Evolutionary conservation across 495 filamentous ascomycete species (phyloP), one percentile per base, ranked within the genome.

Genomic region (Hypoxylon rickii): DNA sequence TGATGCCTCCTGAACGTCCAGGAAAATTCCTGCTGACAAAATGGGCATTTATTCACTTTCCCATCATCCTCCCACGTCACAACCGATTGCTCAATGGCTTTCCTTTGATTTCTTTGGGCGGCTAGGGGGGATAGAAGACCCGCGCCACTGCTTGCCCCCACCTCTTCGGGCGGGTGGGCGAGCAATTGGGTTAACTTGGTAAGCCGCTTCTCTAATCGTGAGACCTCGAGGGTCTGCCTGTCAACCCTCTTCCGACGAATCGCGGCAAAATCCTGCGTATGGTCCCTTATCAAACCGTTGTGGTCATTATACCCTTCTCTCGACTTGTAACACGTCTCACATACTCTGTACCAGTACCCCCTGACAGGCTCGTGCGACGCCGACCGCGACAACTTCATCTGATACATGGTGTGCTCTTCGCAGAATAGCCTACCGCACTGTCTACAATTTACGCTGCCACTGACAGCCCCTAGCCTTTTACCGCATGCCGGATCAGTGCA

Each of bases 381-480:
- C 3, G 90, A 86, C 39, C 92, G 80, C 7, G 90, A 96, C 15
- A 98, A 82, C 79, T 94, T 97, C 89, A 97, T 97, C 74, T 97
- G 92, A 64, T 97, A 98, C 94, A 97, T 96, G 22, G 93, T 97
- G 74, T 98, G 95, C 59, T 95, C 90, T 67, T 97, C 93, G 72
- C 94, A 98, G 67, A 97, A 98, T 26, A 98, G 76, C 57, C 85
- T 88, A 0, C 94, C 94, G 58, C 94, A 98, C 44, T 90, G 88
- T 46, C 94, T 79, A 66, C 94, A 98, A 65, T 98, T 96, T 58
- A 97, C 85, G 52, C 79, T 89, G 12, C 93, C 92, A 57, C 87
- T 90, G 16, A 87, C 79, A 10, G 86, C 81, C 3, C 89, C 90
- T 10, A 97, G 76, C 20, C 84, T 82, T 67, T 86, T 86, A 16